These are phyloP conservation scores for Daedaleopsis nitida DNA, from an alignment of 768 basidiomycete species.

Conservation along the genomic window DNA sequence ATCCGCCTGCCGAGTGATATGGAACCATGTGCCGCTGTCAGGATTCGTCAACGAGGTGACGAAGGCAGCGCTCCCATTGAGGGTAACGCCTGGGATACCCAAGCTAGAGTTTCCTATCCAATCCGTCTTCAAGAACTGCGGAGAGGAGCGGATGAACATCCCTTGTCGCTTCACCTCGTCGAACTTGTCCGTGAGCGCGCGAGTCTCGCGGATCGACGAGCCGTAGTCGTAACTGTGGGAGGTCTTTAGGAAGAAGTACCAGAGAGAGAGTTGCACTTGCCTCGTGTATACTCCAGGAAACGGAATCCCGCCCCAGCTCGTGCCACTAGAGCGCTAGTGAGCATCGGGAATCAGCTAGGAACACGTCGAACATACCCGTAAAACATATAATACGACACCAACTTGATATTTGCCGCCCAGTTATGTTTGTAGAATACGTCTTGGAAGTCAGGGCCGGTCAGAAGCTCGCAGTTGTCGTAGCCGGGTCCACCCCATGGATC, in stretches of 20 bases:
- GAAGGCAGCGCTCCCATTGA: conserved; percentile 51
- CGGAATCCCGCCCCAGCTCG: conserved; percentile 82
- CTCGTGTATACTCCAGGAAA: conserved; percentile 72
- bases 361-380: conserved; percentile 54
- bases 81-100: conserved; percentile 39
- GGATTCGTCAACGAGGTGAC: conserved; percentile 71
- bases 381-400: conserved; percentile 86
- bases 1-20: conserved; percentile 65
- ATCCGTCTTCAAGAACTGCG: conserved; percentile 79
- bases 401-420: conserved; percentile 80
- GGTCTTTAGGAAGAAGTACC: not conserved
- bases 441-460: conserved; percentile 76
- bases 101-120: conserved; percentile 64
- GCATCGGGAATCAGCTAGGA: not conserved
- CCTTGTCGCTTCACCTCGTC: conserved; percentile 79
- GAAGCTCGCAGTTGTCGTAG: conserved; percentile 60
- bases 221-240: conserved; percentile 77
- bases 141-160: conserved; percentile 77
- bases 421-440: conserved; percentile 78
- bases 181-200: conserved; percentile 68
- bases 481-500: conserved; percentile 86
- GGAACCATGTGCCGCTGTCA: conserved; percentile 66
- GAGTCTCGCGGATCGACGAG: conserved; percentile 66
- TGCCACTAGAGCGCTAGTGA: conserved; percentile 52
- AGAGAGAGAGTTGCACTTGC: conserved; percentile 26